Evolutionary conservation across 208 protist species (phyloP).

Genomic region (Sergeia podlipaevii): DNA sequence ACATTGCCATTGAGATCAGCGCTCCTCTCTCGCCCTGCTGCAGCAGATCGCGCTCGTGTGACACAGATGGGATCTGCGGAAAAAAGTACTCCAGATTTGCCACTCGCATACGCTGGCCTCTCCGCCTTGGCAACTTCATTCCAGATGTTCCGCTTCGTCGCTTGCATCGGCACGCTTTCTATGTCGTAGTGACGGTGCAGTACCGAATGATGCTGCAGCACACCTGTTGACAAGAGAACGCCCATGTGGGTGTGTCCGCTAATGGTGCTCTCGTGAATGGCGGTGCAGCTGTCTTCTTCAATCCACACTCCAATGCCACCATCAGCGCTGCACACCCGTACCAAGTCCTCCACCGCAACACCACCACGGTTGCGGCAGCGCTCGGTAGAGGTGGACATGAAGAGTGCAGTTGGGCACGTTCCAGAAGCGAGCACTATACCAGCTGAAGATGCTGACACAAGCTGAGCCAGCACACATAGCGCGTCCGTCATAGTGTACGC

Average conservation of each 20-base stretch:
- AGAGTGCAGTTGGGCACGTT: slow-evolving; percentile 22
- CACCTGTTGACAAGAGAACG: slow-evolving; percentile 43
- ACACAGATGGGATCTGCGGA: too few species aligned
- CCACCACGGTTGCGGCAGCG: slow-evolving; percentile 12
- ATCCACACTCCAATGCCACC: slow-evolving; percentile 82
- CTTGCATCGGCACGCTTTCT: neutral
- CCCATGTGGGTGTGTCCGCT: slow-evolving; percentile 52
- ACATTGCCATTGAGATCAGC: too few species aligned
- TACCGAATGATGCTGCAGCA: slow-evolving; percentile 47
- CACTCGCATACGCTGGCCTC: too few species aligned
- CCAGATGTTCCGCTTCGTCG: too few species aligned
- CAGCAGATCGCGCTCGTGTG: too few species aligned
- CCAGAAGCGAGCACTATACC: slow-evolving; percentile 49
- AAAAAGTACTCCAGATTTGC: too few species aligned
- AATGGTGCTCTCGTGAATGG: slow-evolving; percentile 44
- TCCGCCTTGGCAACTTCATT: too few species aligned
- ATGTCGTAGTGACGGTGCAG: slow-evolving; percentile 30
- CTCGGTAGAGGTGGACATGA: neutral
- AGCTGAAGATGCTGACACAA: slow-evolving; percentile 45
- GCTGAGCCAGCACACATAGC: slow-evolving; percentile 43
- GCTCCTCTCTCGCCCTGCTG: too few species aligned
- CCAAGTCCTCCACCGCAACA: slow-evolving; percentile 34
- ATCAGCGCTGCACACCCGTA: slow-evolving; percentile 54
- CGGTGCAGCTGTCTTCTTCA: slow-evolving; percentile 53
- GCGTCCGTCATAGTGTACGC: slow-evolving; percentile 38